A percentile compares a stretch with the other conserved stretches of the same genome.
Conservation (phyloP, 345 rosid species). For the Corchorus capsularis region DNA sequence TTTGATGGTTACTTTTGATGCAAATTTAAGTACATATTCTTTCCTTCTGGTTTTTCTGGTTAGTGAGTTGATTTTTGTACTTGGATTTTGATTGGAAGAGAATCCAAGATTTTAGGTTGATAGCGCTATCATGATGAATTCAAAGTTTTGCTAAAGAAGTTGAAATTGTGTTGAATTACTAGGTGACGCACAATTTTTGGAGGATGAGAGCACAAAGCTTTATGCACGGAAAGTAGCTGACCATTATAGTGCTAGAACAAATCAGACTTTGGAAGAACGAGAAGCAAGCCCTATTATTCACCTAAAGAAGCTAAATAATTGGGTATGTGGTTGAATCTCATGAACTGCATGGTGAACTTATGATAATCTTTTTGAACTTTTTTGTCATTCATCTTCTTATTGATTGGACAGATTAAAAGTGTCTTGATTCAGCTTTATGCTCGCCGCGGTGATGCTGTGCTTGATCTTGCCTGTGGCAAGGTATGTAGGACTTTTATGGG, state of each 20-base stretch:
- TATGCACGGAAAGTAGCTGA: constrained; percentile 83
- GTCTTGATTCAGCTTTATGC: constrained; percentile 93
- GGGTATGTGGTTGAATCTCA: constrained; percentile 53
- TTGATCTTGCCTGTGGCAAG: constrained; percentile 98
- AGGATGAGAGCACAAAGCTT: constrained; percentile 64
- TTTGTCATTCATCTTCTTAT: constrained; percentile 1
- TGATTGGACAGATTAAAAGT: constrained; percentile 78
- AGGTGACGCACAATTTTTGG: constrained; percentile 68
- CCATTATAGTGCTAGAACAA: constrained; percentile 96
- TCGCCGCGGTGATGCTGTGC: constrained; percentile 84
- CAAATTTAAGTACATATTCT: not conserved
- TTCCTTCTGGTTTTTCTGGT: not conserved
- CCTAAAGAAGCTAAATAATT: constrained; percentile 90
- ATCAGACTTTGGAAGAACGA: constrained; percentile 93
- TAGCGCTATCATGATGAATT: not conserved
- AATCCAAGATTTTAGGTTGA: not conserved
- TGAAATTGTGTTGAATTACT: constrained; percentile 23
- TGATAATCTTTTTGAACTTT: not conserved
- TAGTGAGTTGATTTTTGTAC: constrained; percentile 9
- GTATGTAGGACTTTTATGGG: constrained; percentile 31
- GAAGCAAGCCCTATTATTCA: constrained; percentile 99
- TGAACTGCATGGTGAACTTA: constrained; percentile 3
- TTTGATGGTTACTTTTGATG: not conserved
- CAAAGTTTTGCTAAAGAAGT: constrained; percentile 16
- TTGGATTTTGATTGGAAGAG: not conserved